Evolutionary conservation across 176 grass and related monocot genomes (phyloP).

Genomic region (Musa acuminata): DNA sequence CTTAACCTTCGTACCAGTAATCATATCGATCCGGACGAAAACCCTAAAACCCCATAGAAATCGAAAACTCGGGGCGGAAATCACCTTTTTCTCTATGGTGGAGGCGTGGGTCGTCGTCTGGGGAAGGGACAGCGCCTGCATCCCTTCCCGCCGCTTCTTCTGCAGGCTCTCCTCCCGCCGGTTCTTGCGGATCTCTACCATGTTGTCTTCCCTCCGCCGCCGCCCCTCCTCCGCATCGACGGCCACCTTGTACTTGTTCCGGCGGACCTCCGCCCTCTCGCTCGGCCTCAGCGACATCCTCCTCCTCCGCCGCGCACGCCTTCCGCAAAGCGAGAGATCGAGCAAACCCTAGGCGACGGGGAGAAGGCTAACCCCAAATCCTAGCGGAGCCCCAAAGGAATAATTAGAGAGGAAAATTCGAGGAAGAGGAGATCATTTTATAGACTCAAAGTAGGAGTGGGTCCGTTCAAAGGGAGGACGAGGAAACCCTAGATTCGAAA

Average conservation of each 20-base stretch:
- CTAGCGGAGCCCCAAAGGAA: neutral
- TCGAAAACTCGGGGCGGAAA: neutral
- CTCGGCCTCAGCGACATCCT: constrained; percentile 72
- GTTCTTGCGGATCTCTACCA: constrained; percentile 95
- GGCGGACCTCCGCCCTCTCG: constrained; percentile 65
- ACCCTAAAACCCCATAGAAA: constrained; percentile 8
- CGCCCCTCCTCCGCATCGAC: constrained; percentile 89
- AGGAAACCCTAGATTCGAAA: too few species aligned
- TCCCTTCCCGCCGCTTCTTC: constrained; percentile 88
- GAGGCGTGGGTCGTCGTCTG: constrained; percentile 27
- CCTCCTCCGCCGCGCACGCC: neutral
- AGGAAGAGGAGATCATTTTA: too few species aligned
- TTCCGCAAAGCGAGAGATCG: neutral
- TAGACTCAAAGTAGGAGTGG: too few species aligned
- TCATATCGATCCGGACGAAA: neutral
- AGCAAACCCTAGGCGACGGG: neutral
- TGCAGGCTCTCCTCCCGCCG: constrained; percentile 92
- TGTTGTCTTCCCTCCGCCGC: constrained; percentile 89
- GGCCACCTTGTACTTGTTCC: constrained; percentile 87
- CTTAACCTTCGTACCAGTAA: neutral
- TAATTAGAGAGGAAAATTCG: too few species aligned
- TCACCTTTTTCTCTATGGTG: constrained; percentile 80
- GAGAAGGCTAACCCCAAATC: neutral
- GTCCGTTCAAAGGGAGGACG: too few species aligned
- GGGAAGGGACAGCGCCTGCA: constrained; percentile 39